phyloP scores from a whole-genome alignment of 768 basidiomycete genomes.

The Lyophyllum atratum region DNA sequence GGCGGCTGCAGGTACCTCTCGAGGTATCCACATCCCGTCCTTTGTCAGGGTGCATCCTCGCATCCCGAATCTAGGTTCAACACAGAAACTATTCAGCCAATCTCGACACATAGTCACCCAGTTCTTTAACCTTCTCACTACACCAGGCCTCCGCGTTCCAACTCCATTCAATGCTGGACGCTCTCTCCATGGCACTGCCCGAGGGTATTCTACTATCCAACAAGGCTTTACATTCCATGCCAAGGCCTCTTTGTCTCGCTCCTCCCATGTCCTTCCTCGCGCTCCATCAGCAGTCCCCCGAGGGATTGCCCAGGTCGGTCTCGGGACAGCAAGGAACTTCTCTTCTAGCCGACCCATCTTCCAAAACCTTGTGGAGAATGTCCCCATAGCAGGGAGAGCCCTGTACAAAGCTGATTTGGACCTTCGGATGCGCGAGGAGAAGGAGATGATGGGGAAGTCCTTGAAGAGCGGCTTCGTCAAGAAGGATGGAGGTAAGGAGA shows the following conservation, averaged over 20 bases:
- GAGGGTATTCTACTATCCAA: constrained; percentile 46
- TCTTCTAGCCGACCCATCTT: constrained; percentile 74
- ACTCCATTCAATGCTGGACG: constrained; percentile 24
- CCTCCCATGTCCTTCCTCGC: constrained; percentile 60
- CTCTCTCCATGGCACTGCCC: constrained; percentile 28
- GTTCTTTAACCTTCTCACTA: constrained; percentile 56
- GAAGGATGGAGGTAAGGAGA: constrained; percentile 32
- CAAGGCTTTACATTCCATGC: constrained; percentile 59
- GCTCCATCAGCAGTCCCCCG: constrained; percentile 47
- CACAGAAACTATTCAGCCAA: constrained; percentile 50
- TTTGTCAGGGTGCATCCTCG: constrained; percentile 33
- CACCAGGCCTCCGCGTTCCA: constrained; percentile 50
- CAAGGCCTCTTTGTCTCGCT: constrained; percentile 50
- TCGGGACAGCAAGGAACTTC: constrained; percentile 78
- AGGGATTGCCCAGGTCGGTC: constrained; percentile 64
- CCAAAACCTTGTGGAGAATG: constrained; percentile 77
- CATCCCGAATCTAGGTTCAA: constrained; percentile 31
- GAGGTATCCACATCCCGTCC: constrained; percentile 49
- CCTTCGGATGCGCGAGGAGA: constrained; percentile 50
- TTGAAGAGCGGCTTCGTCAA: constrained; percentile 23
- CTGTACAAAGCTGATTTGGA: constrained; percentile 78
- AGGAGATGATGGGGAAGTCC: constrained; percentile 27
- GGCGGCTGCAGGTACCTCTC: constrained; percentile 27
- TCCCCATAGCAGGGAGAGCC: constrained; percentile 75
- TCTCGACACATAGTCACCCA: constrained; percentile 57